Base-by-base conservation (phyloP, 1,284 basidiomycete species). In the Cutaneotrichosporon cutaneum region DNA sequence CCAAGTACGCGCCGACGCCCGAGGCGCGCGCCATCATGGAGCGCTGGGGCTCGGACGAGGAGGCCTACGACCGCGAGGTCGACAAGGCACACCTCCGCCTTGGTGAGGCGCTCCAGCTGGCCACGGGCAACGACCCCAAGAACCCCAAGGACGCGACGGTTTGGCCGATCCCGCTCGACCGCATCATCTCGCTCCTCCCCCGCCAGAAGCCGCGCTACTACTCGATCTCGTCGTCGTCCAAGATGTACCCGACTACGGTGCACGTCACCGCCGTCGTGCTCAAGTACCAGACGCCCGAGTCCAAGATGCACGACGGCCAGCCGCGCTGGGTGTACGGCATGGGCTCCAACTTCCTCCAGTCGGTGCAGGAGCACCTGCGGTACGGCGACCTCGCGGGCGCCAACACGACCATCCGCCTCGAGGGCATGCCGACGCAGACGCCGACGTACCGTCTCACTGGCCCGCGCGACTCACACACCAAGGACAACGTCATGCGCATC, bases 151-250 rank as follows among this genome's bases (percentile, higher is more conserved):
- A 83, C 11, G 83, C 85, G 66, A 90, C 89, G 77, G 76, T 84
- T 8, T 98, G 95, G 95, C 50, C 57, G 13, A 94, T 98, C 70
- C 94, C 95, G 42, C 97, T 98, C 77, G 95, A 99, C 77, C 90
- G 94, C 71, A 89, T 99, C 71, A 88, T 99, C 62, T 96, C 94
- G 4, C 87, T 90, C 55, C 87, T 96, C 57, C 88, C 93, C 32
- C 92, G 95, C 68, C 85, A 98, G n/a, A 92, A 96, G 75, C 94
- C 95, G 35, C 89, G 95, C 61, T 99, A 90, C 83, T 99, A 97
- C 81, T 99, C 96, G 44, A 99, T 99, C 80, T 97, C 95, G 16
- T 97, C 94, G 22, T 92, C 90, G 66, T 94, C 95, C 52, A 98
- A 98, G 79, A 82, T 97, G 48, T 79, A 92, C 78, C 87, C 94